Evolutionary conservation across 202 grass and related monocot genomes (phyloP), one percentile per base, ranked within the genome.

Genomic region (Elaeis oleifera): DNA sequence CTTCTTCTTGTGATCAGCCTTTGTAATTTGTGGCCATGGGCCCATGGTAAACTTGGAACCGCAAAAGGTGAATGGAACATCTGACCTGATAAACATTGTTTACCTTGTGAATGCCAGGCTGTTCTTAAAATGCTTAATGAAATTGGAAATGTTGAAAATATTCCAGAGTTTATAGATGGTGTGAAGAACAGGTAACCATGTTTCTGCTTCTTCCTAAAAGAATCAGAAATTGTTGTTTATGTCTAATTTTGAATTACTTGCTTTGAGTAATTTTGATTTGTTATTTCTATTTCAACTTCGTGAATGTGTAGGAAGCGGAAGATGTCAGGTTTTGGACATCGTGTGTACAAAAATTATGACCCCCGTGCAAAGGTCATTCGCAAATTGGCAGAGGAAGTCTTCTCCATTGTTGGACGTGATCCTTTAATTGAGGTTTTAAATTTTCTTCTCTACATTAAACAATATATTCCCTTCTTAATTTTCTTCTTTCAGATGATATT

Each of bases 121-220:
- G 94, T 97, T 60, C 87, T 97, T 69, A 97, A 89, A 80, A 97
- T 97, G 94, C 65, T 97, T 54, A 89, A 69, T 79, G 92, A 91
- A 75, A 97, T 97, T 69, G 82, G 84, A 70, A 83, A 65, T 57
- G 80, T 92, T 54, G 84, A 89, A 52, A 97, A 89, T 58, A 89
- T 97, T 77, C 94, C 88, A 54, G 74, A 79, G 60, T 97, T 92
- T 69, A 92, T 97, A 29, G 94, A 86, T 76, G 88, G 94, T 22
- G 94, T 97, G 23, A 97, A 97, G 27, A 89, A 89, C 77, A 97
- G 88, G 94, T 97, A 84, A 55, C 49, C 21, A 16, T 32, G 29
- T 74, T 22, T 39, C 36, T 31, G 28, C 27, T 31, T 39, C 36
- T 39, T 39, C 32, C 7, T 39, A 39, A 13, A 39, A 39, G 6